Base-by-base conservation (phyloP, 495 filamentous ascomycete species). In the Penicillium manginii region DNA sequence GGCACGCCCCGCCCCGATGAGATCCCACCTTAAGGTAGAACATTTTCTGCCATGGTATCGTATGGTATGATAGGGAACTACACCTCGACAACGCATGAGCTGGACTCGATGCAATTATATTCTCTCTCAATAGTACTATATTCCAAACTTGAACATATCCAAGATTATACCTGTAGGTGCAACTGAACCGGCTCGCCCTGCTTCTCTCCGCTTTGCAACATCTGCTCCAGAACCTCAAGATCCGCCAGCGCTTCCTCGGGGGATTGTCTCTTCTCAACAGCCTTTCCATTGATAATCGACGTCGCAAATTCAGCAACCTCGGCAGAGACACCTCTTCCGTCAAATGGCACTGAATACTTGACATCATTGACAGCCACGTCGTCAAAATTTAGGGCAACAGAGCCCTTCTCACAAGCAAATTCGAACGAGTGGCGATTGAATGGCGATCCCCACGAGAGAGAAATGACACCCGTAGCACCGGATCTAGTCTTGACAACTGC, bases 161-260 rank as follows among this genome's bases (percentile, higher is more conserved):
- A 17, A 4, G 15, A 48, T 56, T 74, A 69, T 55, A 66, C 58
- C 31, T 66, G 59, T 37, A 76, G 51, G 32, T 50, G 59, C 56
- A 79, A 60, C 47, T 69, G 69, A 22, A 47, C 45, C 14, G 10
- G 45, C 62, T 78, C 75, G 2, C 87, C 86, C 39, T 80, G 68
- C 40, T 74, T 64, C 57, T 87, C 85, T 4, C 87, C 84, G 72
- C 85, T 88, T 61, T 60, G 75, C 66, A 90, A 68, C 77, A 89
- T 85, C 60, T 79, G 80, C 73, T 88, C 87, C 70, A 76, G 84
- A 61, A 92, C 67, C 69, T 88, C 83, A 55, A 93, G 68, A 78
- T 93, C 90, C 15, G 74, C 82, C 64, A 91, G 73, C 26, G 86
- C 90, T 65, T 89, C 77, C 64, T 88, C 85, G 2, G 87, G 86